Conservation (phyloP, 352 stramenopile species). For the Globisporangium splendens region DNA sequence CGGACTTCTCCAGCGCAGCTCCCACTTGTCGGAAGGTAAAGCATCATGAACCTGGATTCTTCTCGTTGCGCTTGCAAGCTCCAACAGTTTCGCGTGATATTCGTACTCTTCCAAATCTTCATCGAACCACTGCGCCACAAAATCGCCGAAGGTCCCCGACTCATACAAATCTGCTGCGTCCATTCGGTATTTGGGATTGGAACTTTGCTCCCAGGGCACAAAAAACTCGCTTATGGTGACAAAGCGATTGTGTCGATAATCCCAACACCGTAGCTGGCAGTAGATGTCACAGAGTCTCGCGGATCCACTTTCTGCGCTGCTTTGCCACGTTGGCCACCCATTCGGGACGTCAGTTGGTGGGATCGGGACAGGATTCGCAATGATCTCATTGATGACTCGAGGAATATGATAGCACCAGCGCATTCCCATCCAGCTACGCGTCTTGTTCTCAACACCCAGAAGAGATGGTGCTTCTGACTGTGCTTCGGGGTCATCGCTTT, state of each 20-base stretch:
- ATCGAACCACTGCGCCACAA: constrained; percentile 74
- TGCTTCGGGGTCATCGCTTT: constrained; percentile 15
- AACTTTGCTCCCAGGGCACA: constrained; percentile 59
- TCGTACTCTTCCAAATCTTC: constrained; percentile 47
- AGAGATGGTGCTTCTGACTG: constrained; percentile 17
- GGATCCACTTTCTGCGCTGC: constrained; percentile 21
- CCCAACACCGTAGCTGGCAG: constrained; percentile 72
- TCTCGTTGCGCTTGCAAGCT: constrained; percentile 32
- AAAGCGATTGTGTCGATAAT: constrained; percentile 46
- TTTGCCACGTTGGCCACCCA: constrained; percentile 62
- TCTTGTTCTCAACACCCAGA: constrained; percentile 41
- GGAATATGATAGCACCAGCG: constrained; percentile 79
- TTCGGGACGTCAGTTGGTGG: constrained; percentile 51
- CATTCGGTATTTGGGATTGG: constrained; percentile 8
- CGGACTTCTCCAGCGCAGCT: constrained; percentile 69
- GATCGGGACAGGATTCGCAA: constrained; percentile 53
- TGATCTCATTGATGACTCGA: constrained; percentile 45
- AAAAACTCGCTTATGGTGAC: constrained; percentile 60
- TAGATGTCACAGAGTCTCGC: constrained; percentile 62
- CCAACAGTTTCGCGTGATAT: constrained; percentile 37
- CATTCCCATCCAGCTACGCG: constrained; percentile 72
- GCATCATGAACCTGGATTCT: constrained; percentile 26
- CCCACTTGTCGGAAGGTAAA: constrained; percentile 66
- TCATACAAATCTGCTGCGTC: constrained; percentile 26
- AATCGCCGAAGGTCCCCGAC: constrained; percentile 58